phyloP scores from a whole-genome alignment of 2,329 filamentous ascomycete species.

The Fulvia fulva region DNA sequence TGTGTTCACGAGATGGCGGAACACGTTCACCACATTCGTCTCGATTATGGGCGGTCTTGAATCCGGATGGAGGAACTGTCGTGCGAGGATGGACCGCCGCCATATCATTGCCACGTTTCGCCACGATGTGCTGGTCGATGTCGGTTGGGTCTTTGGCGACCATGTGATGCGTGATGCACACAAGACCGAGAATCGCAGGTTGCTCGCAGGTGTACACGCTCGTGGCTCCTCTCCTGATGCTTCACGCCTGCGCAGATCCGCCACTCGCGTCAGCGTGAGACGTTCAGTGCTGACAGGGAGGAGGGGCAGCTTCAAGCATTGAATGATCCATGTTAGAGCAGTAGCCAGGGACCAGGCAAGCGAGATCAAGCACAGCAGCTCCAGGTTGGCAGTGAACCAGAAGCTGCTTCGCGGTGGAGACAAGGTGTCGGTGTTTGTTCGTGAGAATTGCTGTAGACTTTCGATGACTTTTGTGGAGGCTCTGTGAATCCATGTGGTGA shows the following conservation, averaged over 20 bases:
- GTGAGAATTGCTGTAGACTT: background rate
- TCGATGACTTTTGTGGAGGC: background rate
- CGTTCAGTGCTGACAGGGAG: background rate
- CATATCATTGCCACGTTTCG: background rate
- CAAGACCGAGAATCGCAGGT: background rate
- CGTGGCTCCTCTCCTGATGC: constrained; percentile 3
- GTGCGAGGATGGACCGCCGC: background rate
- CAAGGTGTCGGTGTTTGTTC: background rate
- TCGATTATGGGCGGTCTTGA: background rate
- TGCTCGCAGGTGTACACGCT: background rate
- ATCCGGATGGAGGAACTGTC: background rate
- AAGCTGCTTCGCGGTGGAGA: background rate
- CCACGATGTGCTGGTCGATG: background rate
- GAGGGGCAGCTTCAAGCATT: background rate
- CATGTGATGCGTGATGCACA: background rate
- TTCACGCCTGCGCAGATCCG: background rate
- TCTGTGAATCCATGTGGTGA: background rate
- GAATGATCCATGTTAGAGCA: background rate
- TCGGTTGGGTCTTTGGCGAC: background rate
- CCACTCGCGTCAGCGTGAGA: constrained; percentile 3
- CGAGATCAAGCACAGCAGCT: background rate
- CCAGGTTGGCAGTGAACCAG: background rate
- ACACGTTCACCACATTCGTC: background rate
- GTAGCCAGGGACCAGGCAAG: background rate
- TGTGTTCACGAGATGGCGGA: background rate